These are phyloP conservation scores for Arthrobotrys sinensis DNA, from an alignment of 2,329 filamentous ascomycete species.

Conservation along the genomic window DNA sequence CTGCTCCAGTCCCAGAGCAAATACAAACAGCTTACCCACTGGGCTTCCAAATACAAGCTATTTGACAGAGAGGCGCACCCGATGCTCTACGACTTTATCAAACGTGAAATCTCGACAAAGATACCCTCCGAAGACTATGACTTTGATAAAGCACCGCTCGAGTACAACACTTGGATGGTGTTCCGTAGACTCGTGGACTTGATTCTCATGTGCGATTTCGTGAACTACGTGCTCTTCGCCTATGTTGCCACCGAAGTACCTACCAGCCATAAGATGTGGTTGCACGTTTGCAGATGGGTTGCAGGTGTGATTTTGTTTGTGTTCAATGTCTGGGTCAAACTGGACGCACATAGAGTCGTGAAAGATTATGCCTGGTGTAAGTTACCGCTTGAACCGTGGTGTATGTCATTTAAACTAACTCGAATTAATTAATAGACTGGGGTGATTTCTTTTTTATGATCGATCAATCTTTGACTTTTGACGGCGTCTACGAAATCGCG, in stretches of 20 bases:
- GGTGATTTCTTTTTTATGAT: slow-evolving; percentile 99
- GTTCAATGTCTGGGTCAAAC: slow-evolving; percentile 98
- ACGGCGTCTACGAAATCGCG: slow-evolving; percentile 98
- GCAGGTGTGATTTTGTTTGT: slow-evolving; percentile 83
- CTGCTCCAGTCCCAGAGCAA: slow-evolving; percentile 91
- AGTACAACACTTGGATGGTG: slow-evolving; percentile 99
- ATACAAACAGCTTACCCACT: slow-evolving; percentile 85
- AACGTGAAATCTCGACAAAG: slow-evolving; percentile 92
- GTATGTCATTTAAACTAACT: slow-evolving; percentile 25
- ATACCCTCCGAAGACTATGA: slow-evolving; percentile 88
- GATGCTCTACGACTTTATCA: slow-evolving; percentile 85
- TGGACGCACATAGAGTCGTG: slow-evolving; percentile 96
- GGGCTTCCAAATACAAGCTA: slow-evolving; percentile 87
- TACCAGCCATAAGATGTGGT: slow-evolving; percentile 77
- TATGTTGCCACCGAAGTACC: slow-evolving; percentile 86
- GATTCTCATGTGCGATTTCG: slow-evolving; percentile 98
- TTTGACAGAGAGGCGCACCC: slow-evolving; percentile 89
- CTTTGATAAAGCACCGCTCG: slow-evolving; percentile 91
- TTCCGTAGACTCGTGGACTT: slow-evolving; percentile 96
- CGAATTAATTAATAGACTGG: slow-evolving; percentile 75
- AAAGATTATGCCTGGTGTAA: slow-evolving; percentile 96
- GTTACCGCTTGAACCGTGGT: slow-evolving; percentile 16
- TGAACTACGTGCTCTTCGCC: slow-evolving; percentile 95
- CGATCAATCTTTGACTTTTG: slow-evolving; percentile 97
- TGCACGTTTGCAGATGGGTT: slow-evolving; percentile 82